Conservation (phyloP, 2,329 filamentous ascomycete species). For the Pseudocercospora pini-densiflorae region DNA sequence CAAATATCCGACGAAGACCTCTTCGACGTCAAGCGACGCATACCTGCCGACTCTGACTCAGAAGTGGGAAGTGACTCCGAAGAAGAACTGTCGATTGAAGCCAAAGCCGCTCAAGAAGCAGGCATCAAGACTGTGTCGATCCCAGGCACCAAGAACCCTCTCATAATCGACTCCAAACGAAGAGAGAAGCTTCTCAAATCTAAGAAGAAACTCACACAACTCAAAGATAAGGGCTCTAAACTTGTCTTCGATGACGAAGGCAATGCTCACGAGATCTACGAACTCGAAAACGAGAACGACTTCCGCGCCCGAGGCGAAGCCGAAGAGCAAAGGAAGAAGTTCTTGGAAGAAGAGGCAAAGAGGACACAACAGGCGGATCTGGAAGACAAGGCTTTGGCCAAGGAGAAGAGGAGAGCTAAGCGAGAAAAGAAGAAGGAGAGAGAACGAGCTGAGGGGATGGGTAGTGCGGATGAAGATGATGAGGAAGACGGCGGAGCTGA, state of each 20-base stretch:
- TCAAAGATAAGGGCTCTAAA: slow-evolving; percentile 84
- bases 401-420: slow-evolving; percentile 78
- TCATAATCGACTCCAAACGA: slow-evolving; percentile 91
- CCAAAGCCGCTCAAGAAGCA: slow-evolving; percentile 51
- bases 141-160: slow-evolving; percentile 68
- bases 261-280: slow-evolving; percentile 81
- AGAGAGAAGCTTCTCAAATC: slow-evolving; percentile 93
- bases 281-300: slow-evolving; percentile 81
- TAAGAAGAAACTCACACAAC: slow-evolving; percentile 92
- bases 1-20: slow-evolving; percentile 64
- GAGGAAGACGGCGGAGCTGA: slow-evolving; percentile 32
- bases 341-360: slow-evolving; percentile 75
- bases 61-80: slow-evolving; percentile 56
- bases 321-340: slow-evolving; percentile 74
- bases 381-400: slow-evolving; percentile 79
- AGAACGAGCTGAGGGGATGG: slow-evolving; percentile 43
- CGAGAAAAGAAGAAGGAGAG: slow-evolving; percentile 71
- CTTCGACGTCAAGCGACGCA: slow-evolving; percentile 89
- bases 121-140: slow-evolving; percentile 66
- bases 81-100: slow-evolving; percentile 50
- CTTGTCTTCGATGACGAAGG: slow-evolving; percentile 93
- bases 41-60: slow-evolving; percentile 58
- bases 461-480: slow-evolving; percentile 13
- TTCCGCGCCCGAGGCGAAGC: slow-evolving; percentile 77
- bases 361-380: slow-evolving; percentile 76